Percentiles rank a stretch among this genome's conserved stretches.
Evolutionary conservation across 2,329 filamentous ascomycete genomes (phyloP).

Genomic region (Colletotrichum musae): DNA sequence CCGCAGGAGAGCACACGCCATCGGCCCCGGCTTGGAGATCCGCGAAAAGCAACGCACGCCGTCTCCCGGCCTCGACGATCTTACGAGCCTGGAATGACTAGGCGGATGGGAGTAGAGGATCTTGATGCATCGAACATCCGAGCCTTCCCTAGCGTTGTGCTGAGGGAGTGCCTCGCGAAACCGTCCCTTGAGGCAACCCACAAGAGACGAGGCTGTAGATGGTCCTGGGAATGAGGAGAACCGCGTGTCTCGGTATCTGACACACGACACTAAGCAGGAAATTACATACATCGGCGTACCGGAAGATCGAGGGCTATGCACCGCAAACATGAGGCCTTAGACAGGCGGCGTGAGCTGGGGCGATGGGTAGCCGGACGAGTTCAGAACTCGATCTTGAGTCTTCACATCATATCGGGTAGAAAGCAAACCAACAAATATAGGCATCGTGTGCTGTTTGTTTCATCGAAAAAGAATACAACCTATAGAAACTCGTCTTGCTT

Average conservation of each 20-base stretch:
- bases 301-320: conserved; percentile 11
- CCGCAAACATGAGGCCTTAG: conserved; percentile 16
- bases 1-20: conserved; percentile 74
- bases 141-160: not conserved
- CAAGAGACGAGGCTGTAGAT: conserved; percentile 9
- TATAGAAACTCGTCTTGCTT: too few relatives aligned
- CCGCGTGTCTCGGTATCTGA: not conserved
- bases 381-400: not conserved
- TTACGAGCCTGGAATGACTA: conserved; percentile 76
- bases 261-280: not conserved
- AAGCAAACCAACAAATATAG: not conserved
- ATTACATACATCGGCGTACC: conserved; percentile 25
- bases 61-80: conserved; percentile 72
- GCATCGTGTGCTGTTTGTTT: too few relatives aligned
- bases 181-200: not conserved
- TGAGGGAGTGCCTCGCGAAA: not conserved
- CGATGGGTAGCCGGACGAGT: not conserved
- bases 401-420: conserved; percentile 21
- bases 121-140: not conserved
- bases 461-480: too few relatives aligned
- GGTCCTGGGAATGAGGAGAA: not conserved
- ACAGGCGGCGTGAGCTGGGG: conserved; percentile 15
- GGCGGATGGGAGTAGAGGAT: conserved; percentile 36
- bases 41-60: conserved; percentile 75
- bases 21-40: conserved; percentile 88